These are phyloP conservation scores for Phytopythium litorale DNA, from an alignment of 352 stramenopile genomes.

Conservation along the genomic window DNA sequence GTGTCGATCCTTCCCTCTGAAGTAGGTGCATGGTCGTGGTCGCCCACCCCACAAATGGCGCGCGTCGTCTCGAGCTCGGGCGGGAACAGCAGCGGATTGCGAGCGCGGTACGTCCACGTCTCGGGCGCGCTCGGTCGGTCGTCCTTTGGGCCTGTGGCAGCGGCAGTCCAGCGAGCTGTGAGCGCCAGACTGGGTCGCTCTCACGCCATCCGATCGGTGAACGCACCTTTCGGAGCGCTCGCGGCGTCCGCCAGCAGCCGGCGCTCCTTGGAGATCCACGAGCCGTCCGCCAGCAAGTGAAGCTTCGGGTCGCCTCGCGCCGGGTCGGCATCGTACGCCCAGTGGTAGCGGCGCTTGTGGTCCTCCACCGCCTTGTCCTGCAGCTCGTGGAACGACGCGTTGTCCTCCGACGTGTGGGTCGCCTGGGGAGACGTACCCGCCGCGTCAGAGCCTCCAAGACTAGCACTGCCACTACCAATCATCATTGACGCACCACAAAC, in stretches of 20 bases:
- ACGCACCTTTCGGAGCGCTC: conserved; percentile 47
- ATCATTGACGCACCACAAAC: conserved; percentile 46
- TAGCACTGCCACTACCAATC: not conserved
- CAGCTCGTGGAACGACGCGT: conserved; percentile 70
- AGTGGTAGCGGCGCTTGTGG: conserved; percentile 71
- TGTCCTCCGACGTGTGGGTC: conserved; percentile 85
- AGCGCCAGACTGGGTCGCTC: not conserved
- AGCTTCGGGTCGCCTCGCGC: conserved; percentile 58
- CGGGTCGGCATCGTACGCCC: conserved; percentile 62
- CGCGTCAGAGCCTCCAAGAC: not conserved
- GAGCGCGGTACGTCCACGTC: conserved; percentile 69
- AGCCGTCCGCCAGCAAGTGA: conserved; percentile 61
- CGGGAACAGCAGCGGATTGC: conserved; percentile 74
- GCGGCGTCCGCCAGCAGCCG: conserved; percentile 55
- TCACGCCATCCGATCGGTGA: not conserved
- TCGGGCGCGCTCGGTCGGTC: conserved; percentile 60
- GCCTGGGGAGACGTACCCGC: conserved; percentile 19
- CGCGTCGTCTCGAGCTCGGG: conserved; percentile 54
- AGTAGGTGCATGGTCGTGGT: not conserved
- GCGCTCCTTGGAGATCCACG: conserved; percentile 69
- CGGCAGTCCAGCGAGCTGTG: not conserved
- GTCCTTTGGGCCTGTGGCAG: conserved; percentile 39
- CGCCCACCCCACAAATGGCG: conserved; percentile 47
- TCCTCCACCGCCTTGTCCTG: conserved; percentile 68
- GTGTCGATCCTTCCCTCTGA: not conserved